Evolutionary conservation across 1,284 basidiomycete species (phyloP).

Genomic region (Boletus smithii): DNA sequence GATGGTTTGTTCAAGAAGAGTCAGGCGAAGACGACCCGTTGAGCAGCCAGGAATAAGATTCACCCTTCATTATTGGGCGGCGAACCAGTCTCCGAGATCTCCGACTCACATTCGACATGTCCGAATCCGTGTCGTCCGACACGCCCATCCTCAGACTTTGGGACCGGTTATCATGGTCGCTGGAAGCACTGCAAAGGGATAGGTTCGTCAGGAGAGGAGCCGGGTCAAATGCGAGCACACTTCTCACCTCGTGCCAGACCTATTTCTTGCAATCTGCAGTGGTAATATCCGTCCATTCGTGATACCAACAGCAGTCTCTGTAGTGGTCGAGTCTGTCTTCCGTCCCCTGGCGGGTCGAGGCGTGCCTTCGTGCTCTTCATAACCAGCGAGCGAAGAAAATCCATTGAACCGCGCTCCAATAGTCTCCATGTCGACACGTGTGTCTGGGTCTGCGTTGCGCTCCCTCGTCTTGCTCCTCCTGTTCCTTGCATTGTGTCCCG

Average conservation of each 20-base stretch:
- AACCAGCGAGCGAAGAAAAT: constrained; percentile 4
- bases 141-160: constrained; percentile 8
- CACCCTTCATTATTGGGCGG: constrained; percentile 1
- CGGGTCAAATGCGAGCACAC: not conserved
- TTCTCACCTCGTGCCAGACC: constrained; percentile 16
- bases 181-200: not conserved
- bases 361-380: constrained; percentile 21
- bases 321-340: not conserved
- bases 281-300: constrained; percentile 9
- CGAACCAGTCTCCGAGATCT: constrained; percentile 12
- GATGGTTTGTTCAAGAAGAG: constrained; percentile 14
- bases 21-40: constrained; percentile 1
- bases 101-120: constrained; percentile 14
- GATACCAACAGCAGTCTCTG: not conserved
- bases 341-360: constrained; percentile 23
- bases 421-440: not conserved
- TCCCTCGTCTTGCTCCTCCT: constrained; percentile 1
- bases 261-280: constrained; percentile 18
- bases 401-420: not conserved
- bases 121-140: constrained; percentile 21
- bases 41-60: constrained; percentile 16
- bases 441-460: not conserved
- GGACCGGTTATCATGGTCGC: constrained; percentile 10
- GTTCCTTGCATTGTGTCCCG: not conserved
- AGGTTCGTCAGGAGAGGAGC: not conserved